A percentile compares a stretch with the other conserved stretches of the same genome.
Conservation (phyloP, 345 rosid species). For the Brassica incana region DNA sequence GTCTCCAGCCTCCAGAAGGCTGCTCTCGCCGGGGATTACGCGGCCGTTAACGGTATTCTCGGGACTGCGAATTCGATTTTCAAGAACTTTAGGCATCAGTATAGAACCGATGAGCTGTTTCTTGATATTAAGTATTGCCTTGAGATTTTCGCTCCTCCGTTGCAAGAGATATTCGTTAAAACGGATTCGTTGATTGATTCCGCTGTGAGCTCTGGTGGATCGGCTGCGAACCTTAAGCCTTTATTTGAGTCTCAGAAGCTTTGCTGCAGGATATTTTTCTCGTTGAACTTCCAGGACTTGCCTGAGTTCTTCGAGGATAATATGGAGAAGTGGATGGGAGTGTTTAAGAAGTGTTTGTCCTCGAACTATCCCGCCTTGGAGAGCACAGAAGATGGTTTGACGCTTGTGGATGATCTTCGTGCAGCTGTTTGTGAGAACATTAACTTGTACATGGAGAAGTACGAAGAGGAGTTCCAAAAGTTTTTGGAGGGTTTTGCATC, state of each 20-base stretch:
- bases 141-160: constrained; percentile 67
- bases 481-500: constrained; percentile 70
- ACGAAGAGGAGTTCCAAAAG: constrained; percentile 84
- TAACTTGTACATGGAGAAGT: constrained; percentile 91
- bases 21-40: constrained; percentile 50
- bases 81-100: constrained; percentile 80
- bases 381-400: constrained; percentile 50
- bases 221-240: constrained; percentile 52
- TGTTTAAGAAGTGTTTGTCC: constrained; percentile 74
- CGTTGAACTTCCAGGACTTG: constrained; percentile 84
- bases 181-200: constrained; percentile 69
- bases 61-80: constrained; percentile 91
- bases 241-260: constrained; percentile 82
- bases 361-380: constrained; percentile 63
- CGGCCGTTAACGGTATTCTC: constrained; percentile 82
- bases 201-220: constrained; percentile 47
- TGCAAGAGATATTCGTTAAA: constrained; percentile 62
- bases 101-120: constrained; percentile 73
- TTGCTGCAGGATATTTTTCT: constrained; percentile 85
- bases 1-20: constrained; percentile 55
- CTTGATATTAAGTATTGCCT: constrained; percentile 83
- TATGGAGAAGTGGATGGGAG: constrained; percentile 91
- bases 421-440: constrained; percentile 94
- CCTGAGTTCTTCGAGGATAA: constrained; percentile 98
- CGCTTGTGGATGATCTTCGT: constrained; percentile 69